Evolutionary conservation across 2,329 filamentous ascomycete species (phyloP).

Genomic region (Sarocladiaceae sp.): DNA sequence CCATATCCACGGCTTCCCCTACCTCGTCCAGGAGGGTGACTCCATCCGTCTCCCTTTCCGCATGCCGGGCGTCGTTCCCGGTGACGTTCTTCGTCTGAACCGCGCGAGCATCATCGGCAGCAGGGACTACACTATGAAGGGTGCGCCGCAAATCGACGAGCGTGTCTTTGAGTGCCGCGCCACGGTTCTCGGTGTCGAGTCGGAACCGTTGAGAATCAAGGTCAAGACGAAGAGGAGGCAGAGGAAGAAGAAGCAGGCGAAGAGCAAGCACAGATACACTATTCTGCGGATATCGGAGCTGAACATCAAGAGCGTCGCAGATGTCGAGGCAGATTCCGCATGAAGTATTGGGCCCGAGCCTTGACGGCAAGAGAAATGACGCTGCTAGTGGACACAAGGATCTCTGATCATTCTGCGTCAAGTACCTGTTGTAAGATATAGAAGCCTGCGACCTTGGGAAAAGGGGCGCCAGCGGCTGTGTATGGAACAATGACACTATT

Average conservation of each 20-base stretch:
- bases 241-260: slow-evolving; percentile 65
- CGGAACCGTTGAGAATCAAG: slow-evolving; percentile 69
- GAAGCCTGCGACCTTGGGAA: not conserved
- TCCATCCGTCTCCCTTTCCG: slow-evolving; percentile 70
- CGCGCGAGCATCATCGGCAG: slow-evolving; percentile 77
- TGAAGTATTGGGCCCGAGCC: slow-evolving; percentile 9
- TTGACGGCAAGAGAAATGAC: not conserved
- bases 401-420: not conserved
- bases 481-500: not conserved
- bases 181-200: slow-evolving; percentile 76
- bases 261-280: slow-evolving; percentile 88
- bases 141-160: slow-evolving; percentile 75
- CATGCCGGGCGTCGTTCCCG: slow-evolving; percentile 69
- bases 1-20: slow-evolving; percentile 73
- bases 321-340: slow-evolving; percentile 25
- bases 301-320: slow-evolving; percentile 47
- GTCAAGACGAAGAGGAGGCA: slow-evolving; percentile 78
- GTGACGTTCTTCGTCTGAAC: slow-evolving; percentile 83
- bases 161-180: slow-evolving; percentile 79
- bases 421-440: slow-evolving; percentile 3
- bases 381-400: not conserved
- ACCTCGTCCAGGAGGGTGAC: slow-evolving; percentile 73
- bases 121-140: slow-evolving; percentile 84
- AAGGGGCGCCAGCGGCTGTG: not conserved
- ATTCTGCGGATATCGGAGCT: slow-evolving; percentile 79